phyloP scores from a whole-genome alignment of 2,329 filamentous ascomycete species.

The Cladobotryum mycophilum region DNA sequence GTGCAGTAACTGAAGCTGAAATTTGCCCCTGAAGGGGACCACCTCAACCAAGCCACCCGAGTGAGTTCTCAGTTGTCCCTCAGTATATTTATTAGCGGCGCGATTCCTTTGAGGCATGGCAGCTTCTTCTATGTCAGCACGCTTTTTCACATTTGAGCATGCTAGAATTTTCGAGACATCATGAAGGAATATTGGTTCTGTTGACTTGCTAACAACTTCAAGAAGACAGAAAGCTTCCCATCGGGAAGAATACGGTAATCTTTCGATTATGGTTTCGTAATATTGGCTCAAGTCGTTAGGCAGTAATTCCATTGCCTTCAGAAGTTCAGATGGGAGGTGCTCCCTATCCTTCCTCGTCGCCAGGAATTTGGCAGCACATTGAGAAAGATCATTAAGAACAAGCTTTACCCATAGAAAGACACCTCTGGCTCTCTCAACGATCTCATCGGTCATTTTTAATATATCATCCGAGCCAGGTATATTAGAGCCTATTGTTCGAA shows the following conservation, averaged over 20 bases:
- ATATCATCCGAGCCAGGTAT: background rate
- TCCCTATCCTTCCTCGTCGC: too few species aligned
- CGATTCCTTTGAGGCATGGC: too few species aligned
- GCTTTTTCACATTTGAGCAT: too few species aligned
- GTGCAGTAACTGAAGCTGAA: background rate
- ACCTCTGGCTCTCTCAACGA: background rate
- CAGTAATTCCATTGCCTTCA: background rate
- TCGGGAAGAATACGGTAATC: background rate
- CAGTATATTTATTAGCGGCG: background rate
- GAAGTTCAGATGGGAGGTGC: background rate
- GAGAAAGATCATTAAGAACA: background rate
- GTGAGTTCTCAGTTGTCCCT: background rate
- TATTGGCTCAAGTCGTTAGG: background rate
- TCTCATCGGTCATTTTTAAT: background rate
- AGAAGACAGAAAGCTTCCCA: slow-evolving; percentile 3
- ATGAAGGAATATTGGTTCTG: background rate
- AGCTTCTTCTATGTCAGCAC: too few species aligned
- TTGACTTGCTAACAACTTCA: background rate
- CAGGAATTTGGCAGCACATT: background rate
- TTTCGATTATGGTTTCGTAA: background rate
- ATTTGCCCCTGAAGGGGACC: background rate
- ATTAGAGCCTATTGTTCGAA: background rate
- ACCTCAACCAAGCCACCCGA: background rate
- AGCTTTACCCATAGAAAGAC: slow-evolving; percentile 8
- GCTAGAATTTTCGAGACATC: background rate